A percentile compares a stretch with the other conserved stretches of the same genome.
Evolutionary conservation across 176 grass and related monocot genomes (phyloP).

Genomic region (Cenchrus fungigraminus): DNA sequence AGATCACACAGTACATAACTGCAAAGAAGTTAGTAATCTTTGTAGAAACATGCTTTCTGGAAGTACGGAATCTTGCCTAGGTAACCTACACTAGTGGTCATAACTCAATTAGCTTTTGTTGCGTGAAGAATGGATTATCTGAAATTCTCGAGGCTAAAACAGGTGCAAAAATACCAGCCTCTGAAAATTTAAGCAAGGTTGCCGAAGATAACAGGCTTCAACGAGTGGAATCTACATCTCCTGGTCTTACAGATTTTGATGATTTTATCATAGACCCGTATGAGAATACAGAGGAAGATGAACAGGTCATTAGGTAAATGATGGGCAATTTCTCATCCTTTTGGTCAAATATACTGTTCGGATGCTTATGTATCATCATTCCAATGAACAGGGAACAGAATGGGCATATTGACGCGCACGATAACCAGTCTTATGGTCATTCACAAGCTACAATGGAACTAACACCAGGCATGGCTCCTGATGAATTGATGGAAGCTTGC

Average conservation of each 20-base stretch:
- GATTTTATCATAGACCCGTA: constrained; percentile 86
- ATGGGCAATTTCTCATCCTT: constrained; percentile 23
- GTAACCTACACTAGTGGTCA: constrained; percentile 42
- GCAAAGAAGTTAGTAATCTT: constrained; percentile 25
- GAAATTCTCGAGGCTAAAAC: constrained; percentile 43
- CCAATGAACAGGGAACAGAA: constrained; percentile 38
- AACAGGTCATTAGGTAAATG: constrained; percentile 58
- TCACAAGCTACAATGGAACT: constrained; percentile 37
- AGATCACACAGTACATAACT: constrained; percentile 35
- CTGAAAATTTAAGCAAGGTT: constrained; percentile 43
- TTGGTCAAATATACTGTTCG: constrained; percentile 19
- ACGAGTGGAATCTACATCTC: constrained; percentile 48
- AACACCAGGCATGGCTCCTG: constrained; percentile 26
- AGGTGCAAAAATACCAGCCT: constrained; percentile 48
- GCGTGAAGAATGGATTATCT: constrained; percentile 25
- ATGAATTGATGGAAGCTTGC: constrained; percentile 38
- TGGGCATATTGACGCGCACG: constrained; percentile 33
- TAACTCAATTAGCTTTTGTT: constrained; percentile 18
- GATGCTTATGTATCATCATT: constrained; percentile 38
- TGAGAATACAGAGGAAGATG: constrained; percentile 57
- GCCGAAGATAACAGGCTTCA: constrained; percentile 30
- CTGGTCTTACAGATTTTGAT: constrained; percentile 49
- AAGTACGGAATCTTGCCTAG: constrained; percentile 43
- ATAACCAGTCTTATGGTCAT: constrained; percentile 26
- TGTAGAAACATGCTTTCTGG: constrained; percentile 39